Evolutionary conservation across 2,329 filamentous ascomycete species (phyloP).

Genomic region (Hymenoscyphus repandus): DNA sequence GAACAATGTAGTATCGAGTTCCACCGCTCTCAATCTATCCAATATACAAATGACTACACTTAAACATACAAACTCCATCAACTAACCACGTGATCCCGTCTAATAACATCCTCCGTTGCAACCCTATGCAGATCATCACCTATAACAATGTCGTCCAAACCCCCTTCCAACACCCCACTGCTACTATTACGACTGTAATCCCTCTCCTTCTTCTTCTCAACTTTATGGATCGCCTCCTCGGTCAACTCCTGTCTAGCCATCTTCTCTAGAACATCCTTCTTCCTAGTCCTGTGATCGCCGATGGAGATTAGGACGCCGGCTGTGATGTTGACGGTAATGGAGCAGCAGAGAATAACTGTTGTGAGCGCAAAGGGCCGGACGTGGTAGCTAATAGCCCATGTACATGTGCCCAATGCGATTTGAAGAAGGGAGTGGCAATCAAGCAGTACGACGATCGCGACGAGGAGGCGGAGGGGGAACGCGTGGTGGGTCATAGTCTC

Average conservation of each 20-base stretch:
- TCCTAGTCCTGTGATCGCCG: conserved; percentile 70
- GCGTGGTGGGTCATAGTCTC: conserved; percentile 78
- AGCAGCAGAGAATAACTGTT: conserved; percentile 74
- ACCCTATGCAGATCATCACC: background rate
- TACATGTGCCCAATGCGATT: conserved; percentile 71
- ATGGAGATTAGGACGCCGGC: conserved; percentile 72
- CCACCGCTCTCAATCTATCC: background rate
- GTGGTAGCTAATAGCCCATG: conserved; percentile 72
- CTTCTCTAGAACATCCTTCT: conserved; percentile 78
- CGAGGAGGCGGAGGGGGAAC: conserved; percentile 68
- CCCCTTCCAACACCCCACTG: background rate
- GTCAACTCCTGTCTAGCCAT: conserved; percentile 75
- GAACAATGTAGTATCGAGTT: no score
- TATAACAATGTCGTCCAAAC: background rate
- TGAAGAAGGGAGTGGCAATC: conserved; percentile 78
- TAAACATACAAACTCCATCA: background rate
- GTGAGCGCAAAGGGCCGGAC: conserved; percentile 67
- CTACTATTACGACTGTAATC: background rate
- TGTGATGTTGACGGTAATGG: conserved; percentile 70
- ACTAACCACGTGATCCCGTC: background rate
- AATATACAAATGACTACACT: background rate
- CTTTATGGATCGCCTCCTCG: conserved; percentile 47
- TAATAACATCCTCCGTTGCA: conserved; percentile 1
- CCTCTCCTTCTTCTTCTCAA: conserved; percentile 32
- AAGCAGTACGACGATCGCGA: conserved; percentile 72